These are phyloP conservation scores for Plasmopara viticola DNA, from an alignment of 352 stramenopile genomes.

Conservation along the genomic window DNA sequence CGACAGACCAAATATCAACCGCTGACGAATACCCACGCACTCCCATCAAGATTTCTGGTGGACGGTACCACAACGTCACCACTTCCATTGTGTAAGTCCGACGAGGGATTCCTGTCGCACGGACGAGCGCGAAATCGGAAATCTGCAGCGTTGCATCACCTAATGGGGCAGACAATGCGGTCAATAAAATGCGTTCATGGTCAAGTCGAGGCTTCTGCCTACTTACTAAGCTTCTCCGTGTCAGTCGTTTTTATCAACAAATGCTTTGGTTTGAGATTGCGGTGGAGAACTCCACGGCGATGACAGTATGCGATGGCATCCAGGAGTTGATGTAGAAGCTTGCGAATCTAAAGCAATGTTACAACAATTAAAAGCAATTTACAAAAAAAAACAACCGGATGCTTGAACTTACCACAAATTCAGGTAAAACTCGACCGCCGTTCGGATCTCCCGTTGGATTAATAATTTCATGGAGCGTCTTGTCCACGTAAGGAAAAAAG, in stretches of 20 bases:
- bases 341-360: constrained; percentile 44
- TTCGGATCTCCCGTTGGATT: constrained; percentile 83
- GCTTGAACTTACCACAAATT: constrained; percentile 50
- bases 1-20: constrained; percentile 92
- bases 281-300: constrained; percentile 79
- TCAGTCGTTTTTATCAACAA: constrained; percentile 77
- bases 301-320: constrained; percentile 87
- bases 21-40: constrained; percentile 76
- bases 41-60: constrained; percentile 87
- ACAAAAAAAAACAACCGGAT: constrained; percentile 2
- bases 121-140: constrained; percentile 86
- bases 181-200: not conserved
- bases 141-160: constrained; percentile 72
- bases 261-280: constrained; percentile 89
- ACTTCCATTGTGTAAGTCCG: constrained; percentile 89
- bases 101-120: constrained; percentile 78
- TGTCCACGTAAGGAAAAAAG: constrained; percentile 89
- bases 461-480: constrained; percentile 88
- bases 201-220: not conserved
- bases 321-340: constrained; percentile 80
- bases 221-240: constrained; percentile 50
- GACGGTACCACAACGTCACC: constrained; percentile 88
- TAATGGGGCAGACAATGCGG: constrained; percentile 9
- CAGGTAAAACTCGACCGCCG: constrained; percentile 64
- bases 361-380: not conserved